phyloP scores from a whole-genome alignment of 2,329 filamentous ascomycete species.

The Zarea fungicola region DNA sequence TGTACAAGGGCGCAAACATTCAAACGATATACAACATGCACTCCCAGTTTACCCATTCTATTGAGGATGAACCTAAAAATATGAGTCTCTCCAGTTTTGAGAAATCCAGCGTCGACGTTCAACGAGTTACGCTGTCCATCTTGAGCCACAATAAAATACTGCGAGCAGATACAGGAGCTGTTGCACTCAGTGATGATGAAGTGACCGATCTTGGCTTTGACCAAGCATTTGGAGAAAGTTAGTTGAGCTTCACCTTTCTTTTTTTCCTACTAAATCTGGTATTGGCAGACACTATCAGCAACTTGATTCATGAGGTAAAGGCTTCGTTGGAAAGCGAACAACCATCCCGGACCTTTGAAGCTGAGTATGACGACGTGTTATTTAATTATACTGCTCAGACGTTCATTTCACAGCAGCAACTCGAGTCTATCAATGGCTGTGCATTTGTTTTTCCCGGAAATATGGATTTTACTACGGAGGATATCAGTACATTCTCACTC shows the following conservation, averaged over 20 bases:
- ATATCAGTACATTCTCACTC: background rate
- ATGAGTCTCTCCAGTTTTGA: background rate
- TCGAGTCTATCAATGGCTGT: background rate
- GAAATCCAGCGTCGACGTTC: background rate
- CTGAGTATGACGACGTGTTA: background rate
- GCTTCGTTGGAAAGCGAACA: background rate
- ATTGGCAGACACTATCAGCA: background rate
- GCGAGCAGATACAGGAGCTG: background rate
- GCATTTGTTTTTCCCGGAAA: background rate
- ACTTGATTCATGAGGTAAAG: background rate
- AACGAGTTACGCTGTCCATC: background rate
- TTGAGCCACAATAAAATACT: background rate
- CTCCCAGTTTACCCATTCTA: background rate
- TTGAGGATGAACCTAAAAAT: background rate
- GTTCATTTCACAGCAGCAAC: background rate
- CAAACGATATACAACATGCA: background rate
- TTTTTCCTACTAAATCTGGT: background rate
- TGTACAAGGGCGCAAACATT: background rate
- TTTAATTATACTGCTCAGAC: background rate
- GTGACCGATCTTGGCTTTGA: background rate
- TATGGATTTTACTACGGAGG: background rate
- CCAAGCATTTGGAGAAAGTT: background rate
- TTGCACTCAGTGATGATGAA: background rate
- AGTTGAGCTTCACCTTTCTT: background rate
- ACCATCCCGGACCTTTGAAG: background rate